A percentile compares a stretch with the other conserved stretches of the same genome.
Conservation (phyloP, 495 filamentous ascomycete species). For the Xylaria castorea region DNA sequence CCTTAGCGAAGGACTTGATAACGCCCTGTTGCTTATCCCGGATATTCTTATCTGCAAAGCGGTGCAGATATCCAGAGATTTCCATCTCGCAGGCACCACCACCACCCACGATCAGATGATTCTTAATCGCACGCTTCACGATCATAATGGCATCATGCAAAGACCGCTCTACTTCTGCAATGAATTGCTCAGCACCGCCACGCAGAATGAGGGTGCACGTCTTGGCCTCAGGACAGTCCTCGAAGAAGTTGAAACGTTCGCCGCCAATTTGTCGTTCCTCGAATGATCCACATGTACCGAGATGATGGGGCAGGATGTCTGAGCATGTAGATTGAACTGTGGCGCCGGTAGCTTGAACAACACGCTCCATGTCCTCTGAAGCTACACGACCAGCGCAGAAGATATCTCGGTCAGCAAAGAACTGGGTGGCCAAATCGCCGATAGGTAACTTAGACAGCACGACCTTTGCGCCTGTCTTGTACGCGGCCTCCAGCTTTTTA, state of each 20-base stretch:
- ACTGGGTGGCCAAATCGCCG: slow-evolving; percentile 96
- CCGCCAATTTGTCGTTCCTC: slow-evolving; percentile 97
- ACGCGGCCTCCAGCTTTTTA: slow-evolving; percentile 94
- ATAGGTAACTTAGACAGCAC: slow-evolving; percentile 97
- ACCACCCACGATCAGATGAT: slow-evolving; percentile 91
- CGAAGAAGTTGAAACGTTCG: slow-evolving; percentile 98
- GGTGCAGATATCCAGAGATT: slow-evolving; percentile 87
- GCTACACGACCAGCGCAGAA: slow-evolving; percentile 97
- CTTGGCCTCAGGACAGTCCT: slow-evolving; percentile 91
- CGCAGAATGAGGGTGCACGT: slow-evolving; percentile 96
- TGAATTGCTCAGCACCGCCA: slow-evolving; percentile 98
- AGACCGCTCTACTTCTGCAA: slow-evolving; percentile 95
- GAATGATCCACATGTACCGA: slow-evolving; percentile 89
- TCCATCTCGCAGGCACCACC: slow-evolving; percentile 98
- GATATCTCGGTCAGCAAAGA: slow-evolving; percentile 96
- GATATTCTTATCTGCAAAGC: slow-evolving; percentile 88
- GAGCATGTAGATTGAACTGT: slow-evolving; percentile 95
- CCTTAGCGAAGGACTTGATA: slow-evolving; percentile 97
- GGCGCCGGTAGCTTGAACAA: slow-evolving; percentile 92
- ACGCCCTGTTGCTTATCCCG: slow-evolving; percentile 95
- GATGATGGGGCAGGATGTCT: slow-evolving; percentile 86
- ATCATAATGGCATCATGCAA: slow-evolving; percentile 99
- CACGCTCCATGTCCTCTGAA: slow-evolving; percentile 93
- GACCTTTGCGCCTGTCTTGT: slow-evolving; percentile 94
- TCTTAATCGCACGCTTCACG: slow-evolving; percentile 94